Conservation (phyloP, 1,139 yeast species). For the Neolecta irregularis region DNA sequence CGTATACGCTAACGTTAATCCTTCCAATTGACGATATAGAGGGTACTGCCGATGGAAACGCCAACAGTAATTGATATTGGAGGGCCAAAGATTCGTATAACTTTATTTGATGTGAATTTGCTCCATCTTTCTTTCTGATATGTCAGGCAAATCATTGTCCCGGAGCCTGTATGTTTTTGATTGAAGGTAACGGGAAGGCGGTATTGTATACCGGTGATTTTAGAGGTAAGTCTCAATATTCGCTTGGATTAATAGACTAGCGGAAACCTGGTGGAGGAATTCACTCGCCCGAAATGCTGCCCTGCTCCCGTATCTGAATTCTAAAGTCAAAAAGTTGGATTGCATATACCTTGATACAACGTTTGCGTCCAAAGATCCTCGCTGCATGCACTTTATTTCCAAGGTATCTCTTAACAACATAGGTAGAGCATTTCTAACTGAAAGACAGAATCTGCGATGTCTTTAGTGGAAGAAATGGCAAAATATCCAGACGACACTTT, state of each 20-base stretch:
- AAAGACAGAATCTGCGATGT: constrained; percentile 31
- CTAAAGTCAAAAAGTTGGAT: constrained; percentile 26
- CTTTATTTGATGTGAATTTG: constrained; percentile 24
- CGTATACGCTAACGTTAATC: constrained; percentile 5
- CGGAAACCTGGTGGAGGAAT: too few species aligned
- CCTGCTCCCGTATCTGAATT: constrained; percentile 31
- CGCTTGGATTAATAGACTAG: too few species aligned
- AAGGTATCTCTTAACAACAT: constrained; percentile 3
- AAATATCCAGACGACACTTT: constrained; percentile 33
- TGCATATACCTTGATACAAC: constrained; percentile 45
- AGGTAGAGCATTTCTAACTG: constrained; percentile 25
- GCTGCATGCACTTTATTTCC: too few species aligned
- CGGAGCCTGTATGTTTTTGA: constrained; percentile 42
- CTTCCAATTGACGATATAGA: too few species aligned
- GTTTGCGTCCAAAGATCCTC: too few species aligned
- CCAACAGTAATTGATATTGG: constrained; percentile 17
- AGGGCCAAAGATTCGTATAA: constrained; percentile 18
- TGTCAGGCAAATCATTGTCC: constrained; percentile 54
- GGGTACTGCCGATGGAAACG: constrained; percentile 17
- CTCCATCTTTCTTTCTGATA: too few species aligned
- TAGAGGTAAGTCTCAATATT: constrained; percentile 40
- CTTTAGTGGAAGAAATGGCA: constrained; percentile 25
- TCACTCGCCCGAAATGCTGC: constrained; percentile 29
- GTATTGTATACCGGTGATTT: constrained; percentile 45
- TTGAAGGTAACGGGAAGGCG: constrained; percentile 27